Conservation (phyloP, 495 filamentous ascomycete genomes). For the Friedmanniomyces simplex region DNA sequence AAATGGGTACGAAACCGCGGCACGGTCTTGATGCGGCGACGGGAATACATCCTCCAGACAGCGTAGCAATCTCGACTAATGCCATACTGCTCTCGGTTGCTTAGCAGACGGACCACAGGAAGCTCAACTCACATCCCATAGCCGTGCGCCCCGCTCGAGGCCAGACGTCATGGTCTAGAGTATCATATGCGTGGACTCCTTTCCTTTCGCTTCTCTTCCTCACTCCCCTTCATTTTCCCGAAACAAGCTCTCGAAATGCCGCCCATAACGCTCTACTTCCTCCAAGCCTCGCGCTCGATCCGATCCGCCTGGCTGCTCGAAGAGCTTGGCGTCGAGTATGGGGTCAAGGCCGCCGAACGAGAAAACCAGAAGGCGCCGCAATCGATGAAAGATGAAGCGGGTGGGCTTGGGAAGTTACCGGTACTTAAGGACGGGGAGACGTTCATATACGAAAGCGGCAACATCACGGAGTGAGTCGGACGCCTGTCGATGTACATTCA, state of each 20-base stretch:
- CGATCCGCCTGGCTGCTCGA: slow-evolving; percentile 36
- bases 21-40: too few relatives aligned
- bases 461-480: slow-evolving; percentile 27
- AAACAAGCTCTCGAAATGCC: slow-evolving; percentile 12
- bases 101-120: neutral
- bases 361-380: slow-evolving; percentile 26
- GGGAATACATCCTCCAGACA: too few relatives aligned
- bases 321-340: slow-evolving; percentile 30
- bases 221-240: neutral
- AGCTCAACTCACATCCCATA: neutral
- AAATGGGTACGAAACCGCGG: too few relatives aligned
- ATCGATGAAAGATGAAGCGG: slow-evolving; percentile 27
- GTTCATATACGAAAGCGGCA: slow-evolving; percentile 33
- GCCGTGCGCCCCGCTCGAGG: neutral
- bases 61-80: too few relatives aligned
- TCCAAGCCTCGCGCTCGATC: slow-evolving; percentile 35
- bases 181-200: neutral
- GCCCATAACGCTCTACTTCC: slow-evolving; percentile 35
- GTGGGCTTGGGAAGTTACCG: slow-evolving; percentile 33
- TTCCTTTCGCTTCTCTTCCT: neutral
- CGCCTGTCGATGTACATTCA: too few relatives aligned
- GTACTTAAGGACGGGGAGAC: slow-evolving; percentile 28
- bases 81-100: too few relatives aligned
- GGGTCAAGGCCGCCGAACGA: slow-evolving; percentile 24
- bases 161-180: neutral